Evolutionary conservation across 2,329 filamentous ascomycete genomes (phyloP).

Genomic region (Verticillium zaregamsianum): DNA sequence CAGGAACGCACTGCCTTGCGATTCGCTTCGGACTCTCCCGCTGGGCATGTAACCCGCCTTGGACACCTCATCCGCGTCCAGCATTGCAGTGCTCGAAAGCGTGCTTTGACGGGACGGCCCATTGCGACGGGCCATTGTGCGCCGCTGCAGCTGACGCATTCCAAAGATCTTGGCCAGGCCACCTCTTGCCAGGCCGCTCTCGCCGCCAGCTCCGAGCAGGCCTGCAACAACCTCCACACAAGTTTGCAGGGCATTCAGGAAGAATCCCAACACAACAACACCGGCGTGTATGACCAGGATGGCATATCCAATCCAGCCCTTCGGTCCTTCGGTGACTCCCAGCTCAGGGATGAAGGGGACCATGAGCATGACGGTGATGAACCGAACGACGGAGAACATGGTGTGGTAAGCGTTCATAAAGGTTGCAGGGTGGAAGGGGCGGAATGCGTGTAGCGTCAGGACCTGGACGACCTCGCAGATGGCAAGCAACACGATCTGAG

Average conservation of each 20-base stretch:
- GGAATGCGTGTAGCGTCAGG: slow-evolving; percentile 81
- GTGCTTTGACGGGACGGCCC: slow-evolving; percentile 73
- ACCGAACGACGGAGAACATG: slow-evolving; percentile 73
- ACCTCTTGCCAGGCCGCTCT: slow-evolving; percentile 71
- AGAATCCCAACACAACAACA: slow-evolving; percentile 86
- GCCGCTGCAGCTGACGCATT: slow-evolving; percentile 79
- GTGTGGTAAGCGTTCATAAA: slow-evolving; percentile 98
- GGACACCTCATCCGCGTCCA: slow-evolving; percentile 63
- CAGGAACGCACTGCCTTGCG: slow-evolving; percentile 51
- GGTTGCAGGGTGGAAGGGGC: slow-evolving; percentile 83
- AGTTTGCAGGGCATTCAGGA: slow-evolving; percentile 87
- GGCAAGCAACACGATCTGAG: slow-evolving; percentile 85
- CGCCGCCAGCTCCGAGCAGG: slow-evolving; percentile 75
- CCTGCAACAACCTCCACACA: slow-evolving; percentile 84
- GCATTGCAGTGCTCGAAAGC: slow-evolving; percentile 76
- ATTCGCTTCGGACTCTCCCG: slow-evolving; percentile 57
- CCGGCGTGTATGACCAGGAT: slow-evolving; percentile 82
- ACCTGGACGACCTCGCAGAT: slow-evolving; percentile 93
- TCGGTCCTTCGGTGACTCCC: slow-evolving; percentile 70
- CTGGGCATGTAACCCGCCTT: slow-evolving; percentile 55
- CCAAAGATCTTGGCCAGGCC: slow-evolving; percentile 88
- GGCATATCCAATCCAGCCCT: slow-evolving; percentile 93
- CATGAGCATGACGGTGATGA: slow-evolving; percentile 71
- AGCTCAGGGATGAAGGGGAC: slow-evolving; percentile 82
- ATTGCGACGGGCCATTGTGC: slow-evolving; percentile 55